Evolutionary conservation across 202 grass and related monocot genomes (phyloP).

Genomic region (Digitaria exilis): DNA sequence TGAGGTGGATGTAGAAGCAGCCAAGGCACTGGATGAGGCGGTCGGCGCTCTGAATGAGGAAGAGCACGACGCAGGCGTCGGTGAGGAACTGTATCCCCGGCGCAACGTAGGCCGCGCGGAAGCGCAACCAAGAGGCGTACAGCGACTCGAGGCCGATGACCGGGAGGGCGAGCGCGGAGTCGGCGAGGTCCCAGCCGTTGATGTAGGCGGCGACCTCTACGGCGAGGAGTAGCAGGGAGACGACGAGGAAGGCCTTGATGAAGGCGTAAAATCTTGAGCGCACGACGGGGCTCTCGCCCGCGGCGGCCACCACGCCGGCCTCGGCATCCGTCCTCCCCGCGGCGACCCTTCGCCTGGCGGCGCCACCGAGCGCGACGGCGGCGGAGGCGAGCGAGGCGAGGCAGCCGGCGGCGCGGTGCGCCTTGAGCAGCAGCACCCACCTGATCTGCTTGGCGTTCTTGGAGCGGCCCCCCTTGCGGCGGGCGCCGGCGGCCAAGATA

Average conservation of each 20-base stretch:
- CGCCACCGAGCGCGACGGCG: slow-evolving; percentile 53
- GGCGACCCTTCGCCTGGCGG: slow-evolving; percentile 65
- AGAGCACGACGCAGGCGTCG: slow-evolving; percentile 87
- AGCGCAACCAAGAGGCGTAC: slow-evolving; percentile 68
- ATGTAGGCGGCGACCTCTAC: slow-evolving; percentile 80
- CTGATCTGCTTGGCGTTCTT: slow-evolving; percentile 99
- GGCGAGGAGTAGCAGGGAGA: slow-evolving; percentile 71
- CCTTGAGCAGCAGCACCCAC: slow-evolving; percentile 96
- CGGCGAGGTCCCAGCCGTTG: slow-evolving; percentile 71
- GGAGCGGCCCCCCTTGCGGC: slow-evolving; percentile 64
- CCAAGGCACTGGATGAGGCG: slow-evolving; percentile 94
- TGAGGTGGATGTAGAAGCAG: slow-evolving; percentile 92
- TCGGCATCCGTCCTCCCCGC: slow-evolving; percentile 75
- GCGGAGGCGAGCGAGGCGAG: slow-evolving; percentile 69
- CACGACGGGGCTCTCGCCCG: slow-evolving; percentile 57
- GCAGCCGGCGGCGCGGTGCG: slow-evolving; percentile 86
- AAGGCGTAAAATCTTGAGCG: slow-evolving; percentile 78
- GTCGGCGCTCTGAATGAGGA: slow-evolving; percentile 99
- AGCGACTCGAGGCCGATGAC: slow-evolving; percentile 71
- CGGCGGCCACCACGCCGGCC: slow-evolving; percentile 2
- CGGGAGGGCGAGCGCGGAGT: slow-evolving; percentile 60
- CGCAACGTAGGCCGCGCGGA: slow-evolving; percentile 70
- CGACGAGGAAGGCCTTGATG: slow-evolving; percentile 79
- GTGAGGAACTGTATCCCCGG: slow-evolving; percentile 86
- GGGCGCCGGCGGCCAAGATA: slow-evolving; percentile 43